Base-by-base conservation (phyloP, 2,329 filamentous ascomycete genomes). In the Ascochyta rabiei region DNA sequence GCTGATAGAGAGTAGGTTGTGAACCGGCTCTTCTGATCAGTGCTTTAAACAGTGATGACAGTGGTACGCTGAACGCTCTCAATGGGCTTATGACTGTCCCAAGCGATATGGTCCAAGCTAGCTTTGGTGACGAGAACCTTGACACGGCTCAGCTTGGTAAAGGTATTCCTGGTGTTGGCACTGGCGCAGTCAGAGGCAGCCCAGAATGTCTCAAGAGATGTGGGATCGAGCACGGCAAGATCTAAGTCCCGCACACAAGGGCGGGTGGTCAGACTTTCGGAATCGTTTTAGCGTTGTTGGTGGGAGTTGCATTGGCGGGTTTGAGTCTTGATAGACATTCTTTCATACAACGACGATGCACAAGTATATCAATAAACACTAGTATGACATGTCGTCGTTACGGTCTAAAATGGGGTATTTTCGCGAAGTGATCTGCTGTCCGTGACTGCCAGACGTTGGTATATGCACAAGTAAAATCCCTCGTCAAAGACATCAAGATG, bases 21-120 rank as follows among this genome's bases (percentile, higher is more conserved):
- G 75, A 76, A 18, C 78, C 81, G 34, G 77, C 80, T 1, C 79
- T 79, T 33, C 75, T 84, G 37, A 68, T 83, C 51, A 81, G 79
- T 13, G 79, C 81, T 0, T 75, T 83, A 38, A 79, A 77, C 60
- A 76, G 71, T 24, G 78, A 81, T 31, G 81, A 84, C 52, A 70
- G 77, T 1, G 81, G 80, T n/a, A 83, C 80, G 1, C 62, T 75
- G 13, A 83, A 83, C 53, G 67, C 81, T 39, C 71, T 77, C 8
- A 79, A 81, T 43, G 69, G 68, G 2, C 66, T 82, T 23, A 79
- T 77, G 66, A 62, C 56, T 8, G 59, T 76, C 26, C 78, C 77
- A 0, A 53, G 59, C 4, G 76, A 78, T 13, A 73, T 81, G 37
- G 70, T 81, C 6, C 71, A 71, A 12, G 79, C 79, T 18, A 77